Percentiles rank a stretch among this genome's conserved stretches.
phyloP scores from a whole-genome alignment of 2,329 filamentous ascomycete genomes.

The Penicillium aurantiogriseum region DNA sequence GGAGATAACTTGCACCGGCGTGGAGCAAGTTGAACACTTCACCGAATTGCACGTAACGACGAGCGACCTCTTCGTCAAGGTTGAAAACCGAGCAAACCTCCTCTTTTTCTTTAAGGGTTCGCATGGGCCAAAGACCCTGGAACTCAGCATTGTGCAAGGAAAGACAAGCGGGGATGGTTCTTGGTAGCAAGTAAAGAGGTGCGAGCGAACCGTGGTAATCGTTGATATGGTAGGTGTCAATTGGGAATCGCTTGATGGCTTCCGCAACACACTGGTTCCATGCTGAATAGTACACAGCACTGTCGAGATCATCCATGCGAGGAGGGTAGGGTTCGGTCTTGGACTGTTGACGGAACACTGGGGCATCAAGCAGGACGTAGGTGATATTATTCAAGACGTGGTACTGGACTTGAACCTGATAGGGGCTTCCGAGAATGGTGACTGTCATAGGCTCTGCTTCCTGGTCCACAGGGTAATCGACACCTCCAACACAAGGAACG shows the following conservation, averaged over 20 bases:
- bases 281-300: constrained; percentile 66
- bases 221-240: constrained; percentile 66
- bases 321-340: constrained; percentile 64
- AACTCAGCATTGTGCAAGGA: constrained; percentile 71
- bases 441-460: constrained; percentile 61
- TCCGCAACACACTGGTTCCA: constrained; percentile 70
- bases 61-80: constrained; percentile 56
- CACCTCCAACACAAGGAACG: constrained; percentile 61
- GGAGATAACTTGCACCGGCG: constrained; percentile 64
- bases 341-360: constrained; percentile 64
- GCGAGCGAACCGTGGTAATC: constrained; percentile 64
- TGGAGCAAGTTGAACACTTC: constrained; percentile 69
- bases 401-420: constrained; percentile 64
- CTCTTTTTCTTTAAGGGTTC: constrained; percentile 58
- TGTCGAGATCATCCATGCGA: constrained; percentile 68
- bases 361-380: constrained; percentile 65
- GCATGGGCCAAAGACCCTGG: constrained; percentile 67
- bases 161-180: constrained; percentile 60
- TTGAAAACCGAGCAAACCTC: constrained; percentile 67
- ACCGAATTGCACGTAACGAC: constrained; percentile 64
- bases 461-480: constrained; percentile 62
- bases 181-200: constrained; percentile 62
- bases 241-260: constrained; percentile 61
- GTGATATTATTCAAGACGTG: constrained; percentile 65
- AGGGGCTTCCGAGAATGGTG: constrained; percentile 59